phyloP scores from a whole-genome alignment of 768 basidiomycete genomes.

The Leccinellum luteum region DNA sequence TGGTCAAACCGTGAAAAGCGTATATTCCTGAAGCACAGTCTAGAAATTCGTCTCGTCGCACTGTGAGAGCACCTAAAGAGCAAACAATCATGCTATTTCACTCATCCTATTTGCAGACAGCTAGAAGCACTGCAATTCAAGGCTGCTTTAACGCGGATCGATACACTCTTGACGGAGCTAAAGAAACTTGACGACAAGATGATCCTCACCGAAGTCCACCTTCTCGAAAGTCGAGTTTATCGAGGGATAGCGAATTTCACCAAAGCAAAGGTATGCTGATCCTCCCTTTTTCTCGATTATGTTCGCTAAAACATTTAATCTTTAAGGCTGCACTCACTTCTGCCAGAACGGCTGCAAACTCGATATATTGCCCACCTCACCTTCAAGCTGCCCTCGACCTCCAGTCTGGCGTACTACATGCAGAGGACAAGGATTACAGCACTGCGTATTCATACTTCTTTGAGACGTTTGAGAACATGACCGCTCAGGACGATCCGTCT shows the following conservation, averaged over 20 bases:
- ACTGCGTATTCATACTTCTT: conserved; percentile 98
- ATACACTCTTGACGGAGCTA: conserved; percentile 85
- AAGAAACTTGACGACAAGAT: conserved; percentile 96
- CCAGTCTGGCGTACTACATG: conserved; percentile 81
- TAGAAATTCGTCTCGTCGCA: conserved; percentile 84
- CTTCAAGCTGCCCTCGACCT: conserved; percentile 62
- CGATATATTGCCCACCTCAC: conserved; percentile 87
- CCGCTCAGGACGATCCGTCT: conserved; percentile 67
- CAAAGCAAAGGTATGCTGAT: conserved; percentile 72
- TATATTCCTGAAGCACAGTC: conserved; percentile 91
- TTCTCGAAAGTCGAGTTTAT: conserved; percentile 90
- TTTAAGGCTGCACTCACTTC: conserved; percentile 80
- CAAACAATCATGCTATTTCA: background rate
- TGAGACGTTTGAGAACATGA: conserved; percentile 91
- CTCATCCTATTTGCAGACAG: conserved; percentile 43
- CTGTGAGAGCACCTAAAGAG: conserved; percentile 43
- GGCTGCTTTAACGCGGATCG: conserved; percentile 77
- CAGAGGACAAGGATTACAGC: conserved; percentile 97
- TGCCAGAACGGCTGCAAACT: conserved; percentile 89
- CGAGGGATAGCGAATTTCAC: conserved; percentile 85
- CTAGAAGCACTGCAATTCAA: conserved; percentile 76
- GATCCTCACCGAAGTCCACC: conserved; percentile 94
- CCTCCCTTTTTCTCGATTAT: background rate
- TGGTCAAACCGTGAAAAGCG: conserved; percentile 94
- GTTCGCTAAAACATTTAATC: background rate